Evolutionary conservation across 108 stramenopile genomes (phyloP).

Genomic region (Fistulifera pelliculosa): DNA sequence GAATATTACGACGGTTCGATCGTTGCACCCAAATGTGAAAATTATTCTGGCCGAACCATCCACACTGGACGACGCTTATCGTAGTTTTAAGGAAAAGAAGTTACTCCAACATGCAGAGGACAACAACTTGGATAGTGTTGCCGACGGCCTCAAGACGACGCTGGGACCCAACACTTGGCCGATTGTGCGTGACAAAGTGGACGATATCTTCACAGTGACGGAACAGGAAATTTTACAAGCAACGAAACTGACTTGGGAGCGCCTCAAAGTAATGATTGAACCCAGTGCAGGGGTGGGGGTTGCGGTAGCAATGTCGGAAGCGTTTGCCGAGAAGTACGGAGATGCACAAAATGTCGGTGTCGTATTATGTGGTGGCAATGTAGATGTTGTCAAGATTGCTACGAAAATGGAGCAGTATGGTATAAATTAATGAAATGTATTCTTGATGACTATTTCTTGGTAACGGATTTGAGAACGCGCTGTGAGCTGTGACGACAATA

Average conservation of each 20-base stretch:
- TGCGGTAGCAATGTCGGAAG: conserved; percentile 41
- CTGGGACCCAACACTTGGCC: conserved; percentile 72
- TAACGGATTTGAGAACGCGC: too few species aligned
- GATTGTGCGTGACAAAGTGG: conserved; percentile 56
- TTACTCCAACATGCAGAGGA: conserved; percentile 15
- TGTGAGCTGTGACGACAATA: too few species aligned
- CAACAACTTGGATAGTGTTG: conserved; percentile 40
- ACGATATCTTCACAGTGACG: conserved; percentile 57
- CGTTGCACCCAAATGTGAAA: conserved; percentile 11
- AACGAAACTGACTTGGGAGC: conserved; percentile 59
- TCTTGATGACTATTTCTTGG: too few species aligned
- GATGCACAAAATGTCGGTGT: conserved; percentile 37
- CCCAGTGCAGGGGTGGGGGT: conserved; percentile 73
- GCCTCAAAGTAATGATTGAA: conserved; percentile 74
- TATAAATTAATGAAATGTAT: too few species aligned
- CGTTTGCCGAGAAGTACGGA: conserved; percentile 21
- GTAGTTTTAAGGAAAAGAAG: conserved; percentile 10
- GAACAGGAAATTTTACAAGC: conserved; percentile 57
- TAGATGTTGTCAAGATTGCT: conserved; percentile 31
- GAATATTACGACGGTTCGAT: conserved; percentile 23
- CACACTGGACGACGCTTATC: conserved; percentile 20
- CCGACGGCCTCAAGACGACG: conserved; percentile 71
- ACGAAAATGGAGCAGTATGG: conserved; percentile 16
- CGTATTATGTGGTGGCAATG: conserved; percentile 77
- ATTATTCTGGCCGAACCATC: conserved; percentile 25